Conservation (phyloP, 1,139 yeast species). For the Yamadazyma oceani region DNA sequence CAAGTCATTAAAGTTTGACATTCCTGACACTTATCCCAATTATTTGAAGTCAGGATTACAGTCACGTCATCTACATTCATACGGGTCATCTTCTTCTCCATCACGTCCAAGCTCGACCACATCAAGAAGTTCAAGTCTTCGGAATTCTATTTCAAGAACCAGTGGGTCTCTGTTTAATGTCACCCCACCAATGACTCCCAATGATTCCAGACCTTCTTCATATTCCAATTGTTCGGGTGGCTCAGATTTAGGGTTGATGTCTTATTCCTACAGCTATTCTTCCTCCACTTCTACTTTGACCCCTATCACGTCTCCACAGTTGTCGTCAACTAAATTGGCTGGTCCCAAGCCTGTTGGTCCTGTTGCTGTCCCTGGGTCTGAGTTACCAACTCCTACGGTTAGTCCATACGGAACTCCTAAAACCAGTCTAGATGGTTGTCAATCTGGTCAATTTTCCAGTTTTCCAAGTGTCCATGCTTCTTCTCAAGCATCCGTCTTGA, state of each 20-base stretch:
- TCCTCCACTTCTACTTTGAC: slow-evolving; percentile 1
- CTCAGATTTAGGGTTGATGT: neutral
- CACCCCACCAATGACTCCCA: slow-evolving; percentile 1
- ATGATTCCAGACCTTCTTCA: neutral
- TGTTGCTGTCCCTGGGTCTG: too few species aligned
- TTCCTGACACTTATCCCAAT: slow-evolving; percentile 4
- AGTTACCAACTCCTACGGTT: slow-evolving; percentile 2
- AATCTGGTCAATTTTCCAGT: neutral
- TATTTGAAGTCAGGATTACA: slow-evolving; percentile 1
- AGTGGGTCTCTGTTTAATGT: slow-evolving; percentile 1
- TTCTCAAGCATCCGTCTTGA: slow-evolving; percentile 10
- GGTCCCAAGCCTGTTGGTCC: too few species aligned
- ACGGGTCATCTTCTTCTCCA: neutral
- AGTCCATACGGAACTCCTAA: neutral
- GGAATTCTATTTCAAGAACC: neutral
- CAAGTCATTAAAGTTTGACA: slow-evolving; percentile 10
- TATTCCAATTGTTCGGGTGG: slow-evolving; percentile 1
- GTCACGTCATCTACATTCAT: slow-evolving; percentile 1
- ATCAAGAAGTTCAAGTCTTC: neutral
- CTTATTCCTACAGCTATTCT: slow-evolving; percentile 1
- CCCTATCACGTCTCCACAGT: slow-evolving; percentile 1
- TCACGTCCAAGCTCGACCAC: neutral
- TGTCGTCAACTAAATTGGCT: neutral
- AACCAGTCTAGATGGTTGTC: neutral
- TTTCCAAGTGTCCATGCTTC: slow-evolving; percentile 1